Base-by-base conservation (phyloP, 2,329 filamentous ascomycete genomes). In the Fusarium sp. region DNA sequence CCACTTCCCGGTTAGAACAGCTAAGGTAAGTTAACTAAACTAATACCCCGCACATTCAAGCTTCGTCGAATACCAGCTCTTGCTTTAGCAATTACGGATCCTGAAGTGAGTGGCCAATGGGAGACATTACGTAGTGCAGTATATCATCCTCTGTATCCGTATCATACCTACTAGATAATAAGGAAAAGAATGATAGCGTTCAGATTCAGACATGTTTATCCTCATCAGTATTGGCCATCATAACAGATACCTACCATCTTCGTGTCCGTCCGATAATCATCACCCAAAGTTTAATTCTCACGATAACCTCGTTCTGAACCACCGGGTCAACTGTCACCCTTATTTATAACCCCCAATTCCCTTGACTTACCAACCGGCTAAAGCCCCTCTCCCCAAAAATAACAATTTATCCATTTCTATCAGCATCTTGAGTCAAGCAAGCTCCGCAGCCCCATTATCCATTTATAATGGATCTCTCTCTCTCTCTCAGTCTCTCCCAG, bases 41-140 rank as follows among this genome's bases (percentile, higher is more conserved):
- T 44, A 51, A 37, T 53, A 61, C 61, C 53, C 64, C 57, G 49
- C 62, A 67, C 58, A 57, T 52, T 45, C n/a, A 49, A 37, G 42
- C 49, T 59, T 70, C 48, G 58, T 75, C 73, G 67, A 75, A 75
- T 75, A 45, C 67, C 69, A 73, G 32, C 24, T 57, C 52, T 70
- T 55, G 60, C 58, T 68, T 75, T 75, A 74, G 69, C 71, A 75
- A 75, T 75, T 62, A 61, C 57, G 47, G 59, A 57, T 41, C 61
- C 61, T 40, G 24, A 25, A 48, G 24, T 37, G 24, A 48, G 24
- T 37, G 24, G 32, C 45, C 22, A 49, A 44, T 47, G 30, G 25
- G 34, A 52, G n/a, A 18, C 34, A 49, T 49, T 49, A 32, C 20
- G n/a, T 49, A 32, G 27, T 32, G 29, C 16, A 34, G 16, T 18